Conservation (phyloP, 192 early-diverging fungal species). For the Backusella psychrophila region DNA sequence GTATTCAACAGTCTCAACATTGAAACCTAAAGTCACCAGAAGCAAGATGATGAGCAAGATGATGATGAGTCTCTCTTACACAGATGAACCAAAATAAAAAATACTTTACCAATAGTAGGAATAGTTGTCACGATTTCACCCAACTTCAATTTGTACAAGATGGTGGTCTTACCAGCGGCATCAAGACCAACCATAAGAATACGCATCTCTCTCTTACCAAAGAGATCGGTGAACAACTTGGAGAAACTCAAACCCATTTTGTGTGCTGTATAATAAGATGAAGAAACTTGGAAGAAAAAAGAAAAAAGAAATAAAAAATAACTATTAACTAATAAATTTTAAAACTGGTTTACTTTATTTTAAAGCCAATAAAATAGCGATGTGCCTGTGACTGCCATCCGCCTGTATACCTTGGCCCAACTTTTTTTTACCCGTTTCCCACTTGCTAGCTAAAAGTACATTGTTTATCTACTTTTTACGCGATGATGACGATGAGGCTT, state of each 20-base stretch:
- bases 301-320: not conserved
- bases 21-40: constrained; percentile 67
- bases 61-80: constrained; percentile 4
- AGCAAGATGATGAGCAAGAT: not conserved
- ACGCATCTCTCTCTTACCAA: constrained; percentile 94
- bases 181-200: constrained; percentile 94
- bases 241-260: constrained; percentile 85
- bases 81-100: not conserved
- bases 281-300: not conserved
- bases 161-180: constrained; percentile 98
- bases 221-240: constrained; percentile 67
- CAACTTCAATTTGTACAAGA: constrained; percentile 97
- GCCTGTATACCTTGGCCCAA: too few relatives aligned
- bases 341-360: not conserved
- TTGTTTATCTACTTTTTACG: too few relatives aligned
- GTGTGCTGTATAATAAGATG: not conserved
- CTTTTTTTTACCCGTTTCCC: too few relatives aligned
- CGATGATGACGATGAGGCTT: too few relatives aligned
- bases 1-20: constrained; percentile 97
- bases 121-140: constrained; percentile 99
- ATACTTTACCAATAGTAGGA: constrained; percentile 87
- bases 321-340: not conserved
- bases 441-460: too few relatives aligned
- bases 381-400: not conserved
- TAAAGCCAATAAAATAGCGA: not conserved